Percentiles rank a stretch among this genome's conserved stretches.
Conservation (phyloP, 345 rosid genomes). For the Salix brachista region DNA sequence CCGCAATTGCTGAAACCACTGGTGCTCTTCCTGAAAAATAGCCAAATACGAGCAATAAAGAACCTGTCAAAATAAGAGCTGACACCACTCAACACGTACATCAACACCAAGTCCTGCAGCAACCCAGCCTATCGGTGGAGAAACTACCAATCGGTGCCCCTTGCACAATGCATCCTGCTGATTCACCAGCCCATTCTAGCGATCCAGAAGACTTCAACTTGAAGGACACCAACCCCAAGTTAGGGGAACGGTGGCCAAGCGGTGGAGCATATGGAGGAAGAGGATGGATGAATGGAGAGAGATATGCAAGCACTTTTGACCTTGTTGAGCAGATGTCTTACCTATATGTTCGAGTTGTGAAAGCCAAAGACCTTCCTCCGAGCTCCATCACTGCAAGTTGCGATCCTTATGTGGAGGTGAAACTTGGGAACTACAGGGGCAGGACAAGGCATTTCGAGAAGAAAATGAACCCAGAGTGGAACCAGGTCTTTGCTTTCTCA, state of each 20-base stretch:
- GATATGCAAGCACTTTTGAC: constrained; percentile 59
- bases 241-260: constrained; percentile 69
- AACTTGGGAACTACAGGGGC: constrained; percentile 91
- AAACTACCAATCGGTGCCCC: constrained; percentile 27
- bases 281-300: constrained; percentile 73
- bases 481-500: constrained; percentile 83
- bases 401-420: constrained; percentile 87
- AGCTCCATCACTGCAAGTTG: constrained; percentile 60
- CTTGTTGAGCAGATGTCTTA: constrained; percentile 83
- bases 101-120: constrained; percentile 33
- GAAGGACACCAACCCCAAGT: constrained; percentile 63
- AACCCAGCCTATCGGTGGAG: constrained; percentile 22
- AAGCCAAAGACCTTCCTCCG: constrained; percentile 72
- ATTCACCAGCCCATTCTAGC: constrained; percentile 18
- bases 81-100: constrained; percentile 24
- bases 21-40: neutral
- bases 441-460: constrained; percentile 68
- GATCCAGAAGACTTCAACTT: constrained; percentile 52
- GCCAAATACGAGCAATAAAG: constrained; percentile 6
- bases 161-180: constrained; percentile 37
- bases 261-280: constrained; percentile 58
- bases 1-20: neutral
- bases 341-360: constrained; percentile 66
- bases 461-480: constrained; percentile 83
- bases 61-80: constrained; percentile 3